Evolutionary conservation across 768 basidiomycete species (phyloP).

Genomic region (Megacollybia marginata): DNA sequence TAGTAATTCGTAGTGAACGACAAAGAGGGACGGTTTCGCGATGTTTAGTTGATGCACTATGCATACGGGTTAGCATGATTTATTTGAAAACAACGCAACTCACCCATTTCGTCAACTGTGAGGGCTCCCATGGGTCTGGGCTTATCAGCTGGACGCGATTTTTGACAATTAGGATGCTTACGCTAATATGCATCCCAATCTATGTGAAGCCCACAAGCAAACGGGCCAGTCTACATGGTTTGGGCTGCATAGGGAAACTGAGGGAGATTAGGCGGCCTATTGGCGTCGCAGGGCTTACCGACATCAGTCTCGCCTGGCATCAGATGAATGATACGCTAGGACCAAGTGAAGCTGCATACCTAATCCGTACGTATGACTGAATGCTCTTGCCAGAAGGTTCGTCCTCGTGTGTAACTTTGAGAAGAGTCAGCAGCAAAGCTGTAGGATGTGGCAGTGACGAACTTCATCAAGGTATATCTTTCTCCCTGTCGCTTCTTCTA

Average conservation of each 20-base stretch:
- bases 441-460: not conserved
- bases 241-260: slow-evolving; percentile 29
- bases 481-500: slow-evolving; percentile 24
- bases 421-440: not conserved
- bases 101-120: not conserved
- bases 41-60: slow-evolving; percentile 28
- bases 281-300: slow-evolving; percentile 9
- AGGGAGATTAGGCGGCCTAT: too few relatives aligned
- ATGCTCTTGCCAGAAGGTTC: slow-evolving; percentile 18
- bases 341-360: not conserved
- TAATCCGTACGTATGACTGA: slow-evolving; percentile 13
- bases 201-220: too few relatives aligned
- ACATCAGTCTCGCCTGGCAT: not conserved
- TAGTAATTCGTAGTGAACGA: slow-evolving; percentile 19
- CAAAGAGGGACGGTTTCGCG: slow-evolving; percentile 6
- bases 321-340: not conserved
- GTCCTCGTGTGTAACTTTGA: slow-evolving; percentile 17
- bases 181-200: too few relatives aligned
- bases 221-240: slow-evolving; percentile 30
- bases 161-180: too few relatives aligned
- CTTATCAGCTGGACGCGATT: too few relatives aligned
- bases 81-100: slow-evolving; percentile 9
- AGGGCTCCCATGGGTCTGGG: not conserved
- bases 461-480: slow-evolving; percentile 16
- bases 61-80: slow-evolving; percentile 24